Conservation (phyloP, 306 rosid species). For the Lablab purpureus region DNA sequence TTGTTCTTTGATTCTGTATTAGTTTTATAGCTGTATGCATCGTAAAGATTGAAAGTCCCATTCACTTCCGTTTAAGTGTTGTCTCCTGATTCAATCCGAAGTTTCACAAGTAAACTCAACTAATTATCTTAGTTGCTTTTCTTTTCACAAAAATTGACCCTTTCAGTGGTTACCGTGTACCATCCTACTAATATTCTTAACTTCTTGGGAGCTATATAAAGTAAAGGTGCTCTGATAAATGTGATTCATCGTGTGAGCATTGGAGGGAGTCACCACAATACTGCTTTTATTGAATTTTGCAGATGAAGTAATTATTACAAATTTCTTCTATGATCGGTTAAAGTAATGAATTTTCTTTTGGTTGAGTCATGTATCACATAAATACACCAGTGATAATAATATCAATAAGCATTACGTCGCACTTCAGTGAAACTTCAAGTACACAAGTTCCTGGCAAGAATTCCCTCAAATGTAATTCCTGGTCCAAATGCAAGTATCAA, state of each 20-base stretch:
- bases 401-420: neutral
- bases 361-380: neutral
- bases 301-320: neutral
- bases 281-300: constrained; percentile 18
- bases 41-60: neutral
- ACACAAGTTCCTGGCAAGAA: constrained; percentile 76
- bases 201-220: neutral
- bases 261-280: neutral
- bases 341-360: neutral
- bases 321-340: neutral
- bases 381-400: neutral
- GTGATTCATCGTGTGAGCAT: neutral
- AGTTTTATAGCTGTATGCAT: neutral
- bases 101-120: neutral
- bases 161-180: neutral
- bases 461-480: constrained; percentile 89
- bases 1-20: neutral
- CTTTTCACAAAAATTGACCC: neutral
- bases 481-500: constrained; percentile 95
- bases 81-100: neutral
- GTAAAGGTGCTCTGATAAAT: constrained; percentile 13
- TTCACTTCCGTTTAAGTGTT: neutral
- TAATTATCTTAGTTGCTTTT: neutral
- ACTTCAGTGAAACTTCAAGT: constrained; percentile 36
- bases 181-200: neutral